Evolutionary conservation across 352 stramenopile genomes (phyloP), one percentile per base, ranked within the genome.

Genomic region (Saprolegnia diclina): DNA sequence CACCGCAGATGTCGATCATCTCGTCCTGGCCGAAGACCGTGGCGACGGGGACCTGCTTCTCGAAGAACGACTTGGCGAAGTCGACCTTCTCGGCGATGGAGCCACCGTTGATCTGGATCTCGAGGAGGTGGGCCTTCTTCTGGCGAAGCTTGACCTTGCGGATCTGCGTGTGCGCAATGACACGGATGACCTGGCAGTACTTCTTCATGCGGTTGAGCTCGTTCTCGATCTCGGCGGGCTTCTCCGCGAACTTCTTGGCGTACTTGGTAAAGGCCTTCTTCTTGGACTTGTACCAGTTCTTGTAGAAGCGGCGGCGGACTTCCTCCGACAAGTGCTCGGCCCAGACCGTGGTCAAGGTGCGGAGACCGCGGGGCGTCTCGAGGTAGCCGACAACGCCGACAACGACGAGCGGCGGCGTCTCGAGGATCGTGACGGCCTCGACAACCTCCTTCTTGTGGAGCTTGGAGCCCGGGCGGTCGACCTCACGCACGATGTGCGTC

Each of bases 191-290:
- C 74, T 98, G 90, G 87, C 94, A 99, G 93, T 99, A 99, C 84
- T 99, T 98, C 89, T 98, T 99, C 76, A 99, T 99, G 70, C 97
- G 93, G 75, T 98, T 97, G 61, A 99, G 86, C 87, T 99, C 97
- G 73, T 96, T 93, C 75, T 98, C 94, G 74, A 98, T 97, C 72
- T 97, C 88, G 10, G 79, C 80, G 50, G 81, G 83, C 67, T 86
- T 88, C 53, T 97, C 97, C 68, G 95, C 86, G 91, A 98, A 99
- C 87, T 99, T 99, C 88, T 99, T 99, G 70, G 97, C 95, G 85
- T 99, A 99, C 88, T 99, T 99, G 83, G 97, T 99, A 90, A 99
- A 99, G 65, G 98, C 98, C 97, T 99, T 99, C 71, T 98, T 97
- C 97, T 99, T 99, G 77, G 85, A 95, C 76, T 96, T 96, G 88